Evolutionary conservation across 1,139 yeast genomes (phyloP), one percentile per base, ranked within the genome.

Genomic region (Pichia sorboxylosa): DNA sequence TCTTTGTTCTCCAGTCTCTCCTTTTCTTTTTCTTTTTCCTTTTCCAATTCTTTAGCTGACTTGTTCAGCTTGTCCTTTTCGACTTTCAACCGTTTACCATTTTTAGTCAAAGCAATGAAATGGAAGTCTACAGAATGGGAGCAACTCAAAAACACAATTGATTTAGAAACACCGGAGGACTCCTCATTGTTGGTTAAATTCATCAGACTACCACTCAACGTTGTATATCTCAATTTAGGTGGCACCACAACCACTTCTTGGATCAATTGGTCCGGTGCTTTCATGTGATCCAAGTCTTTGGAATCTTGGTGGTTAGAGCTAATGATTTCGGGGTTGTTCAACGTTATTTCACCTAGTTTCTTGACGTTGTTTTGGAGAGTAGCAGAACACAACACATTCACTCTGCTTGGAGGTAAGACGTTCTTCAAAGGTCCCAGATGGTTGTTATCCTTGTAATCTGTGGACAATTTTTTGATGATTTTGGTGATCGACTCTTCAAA

Each of bases 111-210:
- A 0, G 74, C 78, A 31, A 73, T 70, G 54, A 75, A 84, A 57
- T 90, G 96, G 59, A 81, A 90, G 45, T 90, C 85, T 16, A 92
- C 97, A 11, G 95, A 81, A 51, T 90, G 97, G 0, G 97, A 76
- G 58, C 98, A 90, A 7, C 95, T 81, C 44, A 85, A 69, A 54
- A 90, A 90, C 1, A 92, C 87, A 52, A 90, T 78, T 1, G 90
- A 73, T 47, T 84, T 70, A 2, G 66, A 53, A 16, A 27, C 31
- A 4, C 14, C 24, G 10, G 13, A 11, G 1, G 13, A 5, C 2
- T 11, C 24, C 20, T 31, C 43, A 10, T 47, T 52, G 6, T 42
- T 29, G 2, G 71, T 62, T 9, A 74, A 55, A 19, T 65, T 61
- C 48, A 69, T 70, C 38, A 90, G 59, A 6, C 66, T 52, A 1